Conservation (phyloP, 352 stramenopile species). For the Pelagophyceae sp. region DNA sequence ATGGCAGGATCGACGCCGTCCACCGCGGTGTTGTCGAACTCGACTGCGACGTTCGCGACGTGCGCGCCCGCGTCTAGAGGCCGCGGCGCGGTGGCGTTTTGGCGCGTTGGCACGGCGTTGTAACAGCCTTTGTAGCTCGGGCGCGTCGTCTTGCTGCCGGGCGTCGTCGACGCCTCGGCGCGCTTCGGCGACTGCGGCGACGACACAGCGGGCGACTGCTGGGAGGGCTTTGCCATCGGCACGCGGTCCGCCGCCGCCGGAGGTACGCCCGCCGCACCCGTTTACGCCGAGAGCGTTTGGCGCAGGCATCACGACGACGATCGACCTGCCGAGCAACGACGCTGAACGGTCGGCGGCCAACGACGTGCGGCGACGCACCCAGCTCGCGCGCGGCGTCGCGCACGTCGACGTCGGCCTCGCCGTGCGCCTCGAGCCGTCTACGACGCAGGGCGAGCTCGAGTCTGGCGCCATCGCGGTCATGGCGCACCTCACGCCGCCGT, state of each 20-base stretch:
- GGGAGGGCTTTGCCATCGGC: constrained; percentile 19
- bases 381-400: not conserved
- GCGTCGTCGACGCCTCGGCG: constrained; percentile 14
- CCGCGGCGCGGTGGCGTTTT: too few relatives aligned
- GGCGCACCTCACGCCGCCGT: constrained; percentile 18
- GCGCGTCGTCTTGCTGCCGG: constrained; percentile 16
- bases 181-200: constrained; percentile 14
- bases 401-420: constrained; percentile 14
- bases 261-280: too few relatives aligned
- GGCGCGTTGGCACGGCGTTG: too few relatives aligned
- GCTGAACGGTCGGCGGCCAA: constrained; percentile 2
- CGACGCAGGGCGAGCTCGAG: constrained; percentile 1
- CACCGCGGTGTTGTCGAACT: not conserved
- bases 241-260: constrained; percentile 17
- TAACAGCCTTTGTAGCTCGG: too few relatives aligned
- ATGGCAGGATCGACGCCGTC: not conserved
- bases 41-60: constrained; percentile 12
- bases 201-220: not conserved
- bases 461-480: constrained; percentile 13
- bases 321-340: constrained; percentile 20
- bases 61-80: too few relatives aligned
- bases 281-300: too few relatives aligned
- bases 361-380: not conserved
- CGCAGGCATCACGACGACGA: constrained; percentile 14
- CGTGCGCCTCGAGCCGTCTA: constrained; percentile 1